Base-by-base conservation (phyloP, 495 filamentous ascomycete genomes). In the Xylaria flabelliformis region DNA sequence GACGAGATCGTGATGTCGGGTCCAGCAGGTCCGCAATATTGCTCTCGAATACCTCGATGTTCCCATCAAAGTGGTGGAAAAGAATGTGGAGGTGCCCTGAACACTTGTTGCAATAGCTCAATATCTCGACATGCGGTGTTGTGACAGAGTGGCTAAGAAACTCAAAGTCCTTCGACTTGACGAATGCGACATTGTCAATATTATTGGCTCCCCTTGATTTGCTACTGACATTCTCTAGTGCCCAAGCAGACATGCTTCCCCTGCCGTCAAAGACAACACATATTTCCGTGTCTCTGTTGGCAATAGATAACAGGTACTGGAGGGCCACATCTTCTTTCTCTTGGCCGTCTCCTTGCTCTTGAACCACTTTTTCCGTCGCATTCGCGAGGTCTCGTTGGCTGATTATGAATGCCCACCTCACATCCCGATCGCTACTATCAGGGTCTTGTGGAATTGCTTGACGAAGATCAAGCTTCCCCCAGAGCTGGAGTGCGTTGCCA, bases 211-310 rank as follows among this genome's bases (percentile, higher is more conserved):
- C 88, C 73, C 86, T 88, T 41, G 83, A 82, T 74, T 93, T 96
- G 75, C 88, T 90, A 21, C 94, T 93, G 32, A 98, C 87, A 77
- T 95, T 94, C 79, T 98, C 95, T 67, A 99, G 78, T 2, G 93
- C 97, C 95, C 95, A 97, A 0, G 95, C 96, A 59, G 93, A 94
- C 93, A 98, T 94, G 74, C 91, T 89, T 5, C 96, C 96, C 48
- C 87, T 84, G 24, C 91, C 91, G 81, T 99, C 95, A 64, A 97
- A 84, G 3, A 95, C 90, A 19, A 98, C 85, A 74, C 93, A 94
- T 3, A 98, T 88, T 75, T 99, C 97, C 0, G 95, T 97, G 63
- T 86, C 91, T 34, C 90, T 90, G 67, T 94, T 95, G 7, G 93
- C 93, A 70, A 98, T 89, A 71, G 97, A 93, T 39, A 94, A 90